Evolutionary conservation across 208 protist genomes (phyloP).

Genomic region (Trypanosoma platydactyli): DNA sequence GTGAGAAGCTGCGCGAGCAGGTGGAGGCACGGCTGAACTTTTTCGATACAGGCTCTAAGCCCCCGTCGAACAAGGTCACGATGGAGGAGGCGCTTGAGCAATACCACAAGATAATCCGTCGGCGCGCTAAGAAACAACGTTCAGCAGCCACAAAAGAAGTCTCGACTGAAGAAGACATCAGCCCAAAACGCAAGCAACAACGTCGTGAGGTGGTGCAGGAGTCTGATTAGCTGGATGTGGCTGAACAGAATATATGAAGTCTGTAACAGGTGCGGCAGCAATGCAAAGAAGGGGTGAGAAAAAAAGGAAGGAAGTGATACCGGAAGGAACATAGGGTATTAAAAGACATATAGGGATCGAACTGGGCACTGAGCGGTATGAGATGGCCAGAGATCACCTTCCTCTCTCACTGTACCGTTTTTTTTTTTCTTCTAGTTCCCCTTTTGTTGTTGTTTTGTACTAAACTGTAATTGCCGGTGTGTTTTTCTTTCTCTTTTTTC

Average conservation of each 20-base stretch:
- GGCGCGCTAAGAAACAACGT: conserved; percentile 51
- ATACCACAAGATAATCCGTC: conserved; percentile 80
- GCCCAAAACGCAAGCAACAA: conserved; percentile 61
- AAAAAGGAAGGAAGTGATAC: too few species aligned
- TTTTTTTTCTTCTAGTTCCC: too few species aligned
- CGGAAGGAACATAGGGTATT: too few species aligned
- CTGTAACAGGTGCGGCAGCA: not conserved
- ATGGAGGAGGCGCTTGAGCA: conserved; percentile 96
- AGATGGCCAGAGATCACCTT: too few species aligned
- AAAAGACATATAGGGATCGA: too few species aligned
- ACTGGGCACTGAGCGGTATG: too few species aligned
- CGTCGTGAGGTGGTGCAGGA: conserved; percentile 57
- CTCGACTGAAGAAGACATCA: conserved; percentile 31
- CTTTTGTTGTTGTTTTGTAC: too few species aligned
- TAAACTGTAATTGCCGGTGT: too few species aligned
- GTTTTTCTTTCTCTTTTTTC: conserved; percentile 1
- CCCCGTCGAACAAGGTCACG: conserved; percentile 93
- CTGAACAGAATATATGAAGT: not conserved
- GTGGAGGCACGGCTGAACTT: conserved; percentile 98
- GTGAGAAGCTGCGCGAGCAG: conserved; percentile 95
- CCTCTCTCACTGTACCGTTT: too few species aligned
- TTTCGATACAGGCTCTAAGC: conserved; percentile 97
- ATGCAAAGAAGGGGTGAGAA: not conserved
- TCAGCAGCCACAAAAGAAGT: conserved; percentile 22
- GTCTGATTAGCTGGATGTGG: conserved; percentile 43